These are phyloP conservation scores for Globisporangium lucens DNA, from an alignment of 352 stramenopile species.

Conservation along the genomic window DNA sequence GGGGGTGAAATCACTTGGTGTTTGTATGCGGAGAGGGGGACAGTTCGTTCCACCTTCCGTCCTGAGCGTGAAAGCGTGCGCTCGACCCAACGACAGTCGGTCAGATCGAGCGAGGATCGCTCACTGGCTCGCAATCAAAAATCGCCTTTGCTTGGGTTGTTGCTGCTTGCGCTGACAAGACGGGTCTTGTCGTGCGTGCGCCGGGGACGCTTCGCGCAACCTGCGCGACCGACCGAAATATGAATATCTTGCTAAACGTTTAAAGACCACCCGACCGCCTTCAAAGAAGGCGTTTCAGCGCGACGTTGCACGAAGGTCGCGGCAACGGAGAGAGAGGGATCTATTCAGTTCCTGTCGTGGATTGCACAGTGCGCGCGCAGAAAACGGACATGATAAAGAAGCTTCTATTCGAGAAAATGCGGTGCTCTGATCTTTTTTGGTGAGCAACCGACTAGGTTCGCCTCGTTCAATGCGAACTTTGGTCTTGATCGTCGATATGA, in stretches of 20 bases:
- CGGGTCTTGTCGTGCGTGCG: slow-evolving; percentile 6
- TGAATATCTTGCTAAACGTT: fast-evolving
- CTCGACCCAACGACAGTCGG: slow-evolving; percentile 11
- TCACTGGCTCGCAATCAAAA: background rate
- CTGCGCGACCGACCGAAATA: slow-evolving; percentile 19
- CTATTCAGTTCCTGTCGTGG: slow-evolving; percentile 18
- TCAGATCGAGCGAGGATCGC: background rate
- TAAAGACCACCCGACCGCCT: slow-evolving; percentile 15
- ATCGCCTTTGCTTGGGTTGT: background rate
- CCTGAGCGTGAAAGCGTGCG: background rate
- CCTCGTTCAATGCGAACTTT: background rate
- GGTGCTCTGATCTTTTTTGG: background rate
- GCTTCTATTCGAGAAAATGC: background rate
- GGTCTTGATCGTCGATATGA: background rate
- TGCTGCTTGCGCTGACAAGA: background rate
- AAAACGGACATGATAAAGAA: background rate
- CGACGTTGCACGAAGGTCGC: slow-evolving; percentile 19
- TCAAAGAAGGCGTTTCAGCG: slow-evolving; percentile 13
- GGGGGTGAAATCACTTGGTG: background rate
- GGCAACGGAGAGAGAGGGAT: slow-evolving; percentile 11
- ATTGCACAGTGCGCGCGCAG: slow-evolving; percentile 5
- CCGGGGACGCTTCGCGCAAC: slow-evolving; percentile 18
- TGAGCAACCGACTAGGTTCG: background rate
- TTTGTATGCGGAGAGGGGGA: slow-evolving; percentile 3
- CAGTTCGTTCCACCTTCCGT: slow-evolving; percentile 8